These are phyloP conservation scores for Purpureocillium lavendulum DNA, from an alignment of 2,329 filamentous ascomycete species.

Conservation along the genomic window DNA sequence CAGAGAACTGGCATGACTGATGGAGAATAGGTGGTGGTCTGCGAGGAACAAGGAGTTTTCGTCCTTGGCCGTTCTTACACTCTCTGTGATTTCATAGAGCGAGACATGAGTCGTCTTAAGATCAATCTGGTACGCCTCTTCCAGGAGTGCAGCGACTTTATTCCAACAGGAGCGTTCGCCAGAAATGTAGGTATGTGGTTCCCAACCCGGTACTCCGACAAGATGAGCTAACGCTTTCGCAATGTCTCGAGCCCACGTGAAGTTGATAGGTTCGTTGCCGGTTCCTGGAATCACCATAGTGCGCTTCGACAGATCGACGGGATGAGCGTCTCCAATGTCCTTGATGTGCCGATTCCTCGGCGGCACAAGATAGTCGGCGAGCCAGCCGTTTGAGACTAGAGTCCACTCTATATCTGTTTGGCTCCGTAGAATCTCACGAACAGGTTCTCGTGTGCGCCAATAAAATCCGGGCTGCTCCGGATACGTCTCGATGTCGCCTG, in stretches of 20 bases:
- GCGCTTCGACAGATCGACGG: constrained; percentile 2
- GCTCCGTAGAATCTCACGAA: constrained; percentile 2
- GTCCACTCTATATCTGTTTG: constrained; percentile 10
- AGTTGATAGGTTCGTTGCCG: not conserved
- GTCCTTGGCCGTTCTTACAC: constrained; percentile 1
- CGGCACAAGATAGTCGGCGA: constrained; percentile 9
- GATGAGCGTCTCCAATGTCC: constrained; percentile 4
- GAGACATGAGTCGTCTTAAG: not conserved
- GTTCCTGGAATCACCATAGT: constrained; percentile 1
- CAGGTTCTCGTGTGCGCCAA: constrained; percentile 1
- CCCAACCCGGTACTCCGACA: constrained; percentile 4
- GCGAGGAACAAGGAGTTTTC: constrained; percentile 1
- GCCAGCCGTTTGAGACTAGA: constrained; percentile 8
- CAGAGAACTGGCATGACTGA: constrained; percentile 5
- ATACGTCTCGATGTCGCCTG: constrained; percentile 5
- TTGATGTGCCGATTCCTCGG: constrained; percentile 4
- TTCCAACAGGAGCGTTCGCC: constrained; percentile 6
- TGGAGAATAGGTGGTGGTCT: constrained; percentile 6
- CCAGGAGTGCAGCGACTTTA: not conserved
- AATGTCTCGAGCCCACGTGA: constrained; percentile 6
- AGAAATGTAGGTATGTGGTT: constrained; percentile 6
- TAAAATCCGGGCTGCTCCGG: constrained; percentile 11
- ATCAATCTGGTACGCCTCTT: not conserved
- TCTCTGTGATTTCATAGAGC: constrained; percentile 3
- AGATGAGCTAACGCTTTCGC: constrained; percentile 5